Evolutionary conservation across 2,329 filamentous ascomycete genomes (phyloP).

Genomic region (Coleophoma crateriformis): DNA sequence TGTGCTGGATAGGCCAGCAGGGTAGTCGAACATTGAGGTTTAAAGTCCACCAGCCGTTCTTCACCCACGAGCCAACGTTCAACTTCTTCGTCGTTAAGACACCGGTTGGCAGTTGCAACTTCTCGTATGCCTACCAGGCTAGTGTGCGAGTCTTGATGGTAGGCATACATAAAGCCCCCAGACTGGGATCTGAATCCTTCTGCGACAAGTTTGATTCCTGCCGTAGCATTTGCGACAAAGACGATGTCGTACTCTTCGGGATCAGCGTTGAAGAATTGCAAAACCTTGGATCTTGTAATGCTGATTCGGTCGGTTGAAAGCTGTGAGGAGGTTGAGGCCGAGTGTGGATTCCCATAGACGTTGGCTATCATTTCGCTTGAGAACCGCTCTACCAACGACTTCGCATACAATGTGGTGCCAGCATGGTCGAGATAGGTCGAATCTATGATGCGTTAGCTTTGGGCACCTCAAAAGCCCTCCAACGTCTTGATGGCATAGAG

Average conservation of each 20-base stretch:
- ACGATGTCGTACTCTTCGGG: slow-evolving; percentile 78
- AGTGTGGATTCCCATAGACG: slow-evolving; percentile 88
- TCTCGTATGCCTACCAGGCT: slow-evolving; percentile 79
- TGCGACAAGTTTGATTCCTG: slow-evolving; percentile 77
- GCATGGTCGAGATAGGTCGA: slow-evolving; percentile 80
- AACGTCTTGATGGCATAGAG: neutral
- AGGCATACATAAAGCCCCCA: slow-evolving; percentile 72
- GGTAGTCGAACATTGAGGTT: slow-evolving; percentile 22
- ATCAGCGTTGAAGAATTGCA: slow-evolving; percentile 75
- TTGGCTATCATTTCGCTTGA: slow-evolving; percentile 69
- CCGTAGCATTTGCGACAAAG: slow-evolving; percentile 91
- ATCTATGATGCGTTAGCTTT: slow-evolving; percentile 14
- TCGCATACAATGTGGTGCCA: slow-evolving; percentile 74
- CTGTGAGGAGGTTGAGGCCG: slow-evolving; percentile 74
- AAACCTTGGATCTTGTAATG: slow-evolving; percentile 61
- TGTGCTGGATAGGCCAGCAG: slow-evolving; percentile 82
- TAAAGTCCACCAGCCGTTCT: slow-evolving; percentile 4
- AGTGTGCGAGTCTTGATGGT: slow-evolving; percentile 81
- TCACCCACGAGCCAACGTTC: slow-evolving; percentile 53
- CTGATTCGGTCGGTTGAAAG: slow-evolving; percentile 69
- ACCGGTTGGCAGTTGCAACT: slow-evolving; percentile 58
- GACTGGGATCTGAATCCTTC: slow-evolving; percentile 68
- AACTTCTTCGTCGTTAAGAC: slow-evolving; percentile 61
- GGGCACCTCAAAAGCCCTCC: neutral
- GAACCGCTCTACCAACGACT: slow-evolving; percentile 76